Conservation (phyloP, 768 basidiomycete species). For the Boletus edulis region DNA sequence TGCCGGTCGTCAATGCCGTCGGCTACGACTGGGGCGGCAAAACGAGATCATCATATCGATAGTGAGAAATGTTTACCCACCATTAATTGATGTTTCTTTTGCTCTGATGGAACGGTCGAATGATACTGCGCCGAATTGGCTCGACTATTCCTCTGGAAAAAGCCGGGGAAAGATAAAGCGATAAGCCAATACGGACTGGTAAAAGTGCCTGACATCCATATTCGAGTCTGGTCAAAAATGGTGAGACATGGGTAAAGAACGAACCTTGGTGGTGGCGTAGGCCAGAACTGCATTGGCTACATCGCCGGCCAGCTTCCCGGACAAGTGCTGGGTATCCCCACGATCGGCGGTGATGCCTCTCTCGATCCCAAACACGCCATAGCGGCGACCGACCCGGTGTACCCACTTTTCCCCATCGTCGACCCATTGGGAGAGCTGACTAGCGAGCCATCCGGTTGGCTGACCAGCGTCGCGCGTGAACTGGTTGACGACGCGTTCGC, state of each 20-base stretch:
- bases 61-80: slow-evolving; percentile 29
- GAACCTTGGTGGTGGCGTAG: slow-evolving; percentile 77
- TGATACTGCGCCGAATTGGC: slow-evolving; percentile 44
- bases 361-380: slow-evolving; percentile 79
- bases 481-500: slow-evolving; percentile 56
- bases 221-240: neutral
- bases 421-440: slow-evolving; percentile 57
- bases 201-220: slow-evolving; percentile 57
- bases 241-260: slow-evolving; percentile 1
- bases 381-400: slow-evolving; percentile 65
- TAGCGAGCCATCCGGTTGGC: slow-evolving; percentile 39
- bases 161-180: slow-evolving; percentile 68
- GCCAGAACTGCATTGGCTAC: slow-evolving; percentile 82
- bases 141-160: slow-evolving; percentile 69
- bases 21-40: slow-evolving; percentile 80
- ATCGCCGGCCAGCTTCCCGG: slow-evolving; percentile 61
- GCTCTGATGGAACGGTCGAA: slow-evolving; percentile 16
- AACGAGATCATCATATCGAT: slow-evolving; percentile 50
- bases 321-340: slow-evolving; percentile 8
- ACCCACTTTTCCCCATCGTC: slow-evolving; percentile 76
- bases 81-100: neutral
- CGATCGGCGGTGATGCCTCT: slow-evolving; percentile 35
- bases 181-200: slow-evolving; percentile 68
- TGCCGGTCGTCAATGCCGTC: slow-evolving; percentile 59
- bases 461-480: slow-evolving; percentile 24